Evolutionary conservation across 371 early-diverging fungal genomes (phyloP), one percentile per base, ranked within the genome.

Genomic region (Catenaria anguillulae): DNA sequence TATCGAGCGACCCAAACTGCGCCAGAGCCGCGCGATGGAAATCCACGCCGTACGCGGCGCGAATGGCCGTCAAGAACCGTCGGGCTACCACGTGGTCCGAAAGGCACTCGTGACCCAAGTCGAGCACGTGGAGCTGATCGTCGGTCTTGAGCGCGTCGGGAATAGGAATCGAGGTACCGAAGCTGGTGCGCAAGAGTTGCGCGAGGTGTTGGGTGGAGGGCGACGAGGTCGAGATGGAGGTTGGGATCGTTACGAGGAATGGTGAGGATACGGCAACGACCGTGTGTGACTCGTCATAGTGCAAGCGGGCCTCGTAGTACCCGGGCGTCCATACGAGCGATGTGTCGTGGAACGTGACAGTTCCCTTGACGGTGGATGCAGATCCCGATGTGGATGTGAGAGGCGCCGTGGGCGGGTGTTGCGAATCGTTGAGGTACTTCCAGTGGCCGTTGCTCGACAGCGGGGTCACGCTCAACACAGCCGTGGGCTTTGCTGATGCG

Each of bases 291-390:
- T 83, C 84, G 65, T 90, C 88, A 60, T 86, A 86, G 68, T 95
- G 96, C 65, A 89, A 84, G 40, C 94, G 76, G 65, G 89, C 81
- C 72, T 93, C 94, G 64, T 89, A 95, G 0, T 75, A 79, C 19
- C 96, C 96, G 2, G 75, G 70, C 61, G 81, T 73, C 89, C 93
- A 95, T 0, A 92, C 91, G 42, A 93, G 61, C 17, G 80, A 70
- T 12, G 79, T 68, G 19, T 83, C 82, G 48, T 71, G 66, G 58
- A 89, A 87, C 15, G 73, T 65, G 29, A 81, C 65, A 4, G 19
- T 33, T 12, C 31, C 33, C 40, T 15, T 21, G 26, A 17, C 36
- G 15, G n/a, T 31, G 1, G 10, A 0, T 36, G 42, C 8, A 4
- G 36, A 0, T 2, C 3, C 55, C 29, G 33, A 4, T 2, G 10